A percentile compares a stretch with the other conserved stretches of the same genome.
Evolutionary conservation across 1,139 yeast genomes (phyloP).

Genomic region (Geotrichum phurueaensis): DNA sequence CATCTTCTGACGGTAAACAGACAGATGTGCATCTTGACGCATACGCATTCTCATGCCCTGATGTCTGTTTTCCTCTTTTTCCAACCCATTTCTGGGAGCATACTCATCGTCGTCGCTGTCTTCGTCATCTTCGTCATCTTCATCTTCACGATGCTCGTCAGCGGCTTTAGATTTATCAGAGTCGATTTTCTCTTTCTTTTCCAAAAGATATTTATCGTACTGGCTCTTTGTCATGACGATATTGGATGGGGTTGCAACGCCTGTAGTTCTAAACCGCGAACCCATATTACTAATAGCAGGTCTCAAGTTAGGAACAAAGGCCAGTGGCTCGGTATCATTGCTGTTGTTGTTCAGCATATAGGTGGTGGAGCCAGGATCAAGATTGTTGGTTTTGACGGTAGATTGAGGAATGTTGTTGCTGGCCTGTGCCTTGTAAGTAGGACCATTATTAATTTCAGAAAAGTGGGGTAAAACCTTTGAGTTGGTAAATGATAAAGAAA

Average conservation of each 20-base stretch:
- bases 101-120: conserved; percentile 2
- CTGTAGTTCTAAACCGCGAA: conserved; percentile 5
- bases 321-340: neutral
- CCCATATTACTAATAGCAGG: conserved; percentile 7
- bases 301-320: conserved; percentile 10
- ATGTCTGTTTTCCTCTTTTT: conserved; percentile 24
- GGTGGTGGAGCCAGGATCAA: neutral
- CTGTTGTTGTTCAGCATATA: neutral
- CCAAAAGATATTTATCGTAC: conserved; percentile 4
- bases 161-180: neutral
- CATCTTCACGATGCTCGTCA: neutral
- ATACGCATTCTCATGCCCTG: conserved; percentile 31
- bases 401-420: neutral
- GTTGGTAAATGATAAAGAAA: neutral
- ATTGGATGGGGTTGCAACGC: conserved; percentile 1
- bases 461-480: conserved; percentile 7
- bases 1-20: conserved; percentile 40
- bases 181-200: neutral
- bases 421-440: conserved; percentile 17
- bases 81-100: conserved; percentile 19
- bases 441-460: conserved; percentile 14
- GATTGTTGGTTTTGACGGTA: neutral
- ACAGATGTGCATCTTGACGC: conserved; percentile 38
- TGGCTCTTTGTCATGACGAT: conserved; percentile 12
- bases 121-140: conserved; percentile 19